Base-by-base conservation (phyloP, 2,329 filamentous ascomycete genomes). In the Tolypocladium pustulatum region DNA sequence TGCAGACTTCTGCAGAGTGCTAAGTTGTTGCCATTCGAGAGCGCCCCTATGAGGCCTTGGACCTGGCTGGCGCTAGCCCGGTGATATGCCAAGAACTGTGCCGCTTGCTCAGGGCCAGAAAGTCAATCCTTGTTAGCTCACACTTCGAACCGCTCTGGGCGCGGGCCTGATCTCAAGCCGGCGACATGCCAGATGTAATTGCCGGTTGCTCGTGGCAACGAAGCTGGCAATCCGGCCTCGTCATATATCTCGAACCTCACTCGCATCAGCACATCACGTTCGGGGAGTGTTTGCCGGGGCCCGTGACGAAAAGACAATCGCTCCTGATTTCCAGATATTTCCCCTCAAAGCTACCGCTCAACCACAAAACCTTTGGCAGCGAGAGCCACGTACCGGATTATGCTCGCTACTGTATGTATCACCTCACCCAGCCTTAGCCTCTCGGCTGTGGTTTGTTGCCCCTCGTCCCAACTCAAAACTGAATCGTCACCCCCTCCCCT, bases 371-470 rank as follows among this genome's bases (percentile, higher is more conserved):
- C 63, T 65, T 64, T 64, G 64, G 61, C 63, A 64, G 63, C 60
- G 59, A 61, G 60, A 61, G 62, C 65, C 67, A 67, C 65, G 63
- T 69, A 66, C 67, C 65, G 65, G 64, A 68, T 68, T 63, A 71
- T 72, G 65, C 68, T 71, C 69, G 69, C 69, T 71, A 69, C 60
- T 60, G 56, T 69, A 66, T 67, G 67, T 65, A 70, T 68, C 64
- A 65, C 30, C 58, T 59, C 53, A 58, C 60, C 59, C 52, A 55
- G 58, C 58, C 58, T 46, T 55, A 57, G 41, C 56, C 57, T 59
- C 38, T 52, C 60, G 58, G n/a, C 36, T 53, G 15, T 57, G 56
- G 7, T 51, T 25, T 17, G 37, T 22, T 8, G 17, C 38, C 51
- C 41, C 49, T 51, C 49, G 36, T 36, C 51, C 57, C 57, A 60